Percentiles rank a stretch among this genome's conserved stretches.
Conservation (phyloP, 2,329 filamentous ascomycete species). For the Fusarium napiforme region DNA sequence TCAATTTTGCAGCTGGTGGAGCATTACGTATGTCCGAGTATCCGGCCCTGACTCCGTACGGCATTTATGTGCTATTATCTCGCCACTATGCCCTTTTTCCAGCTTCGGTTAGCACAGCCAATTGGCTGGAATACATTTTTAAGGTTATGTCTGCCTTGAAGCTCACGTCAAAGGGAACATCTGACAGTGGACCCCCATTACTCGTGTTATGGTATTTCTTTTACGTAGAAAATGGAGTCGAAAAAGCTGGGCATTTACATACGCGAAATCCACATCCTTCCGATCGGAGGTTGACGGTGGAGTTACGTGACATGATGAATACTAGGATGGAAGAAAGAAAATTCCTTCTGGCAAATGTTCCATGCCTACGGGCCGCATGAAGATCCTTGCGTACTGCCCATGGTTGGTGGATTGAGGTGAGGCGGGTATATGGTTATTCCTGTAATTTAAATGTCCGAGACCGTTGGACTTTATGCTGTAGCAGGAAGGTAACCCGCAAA, state of each 20-base stretch:
- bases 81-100: too few relatives aligned
- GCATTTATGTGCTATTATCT: too few relatives aligned
- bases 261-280: constrained; percentile 21
- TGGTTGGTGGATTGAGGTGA: not conserved
- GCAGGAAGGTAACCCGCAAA: not conserved
- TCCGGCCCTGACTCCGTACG: not conserved
- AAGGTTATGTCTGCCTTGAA: not conserved
- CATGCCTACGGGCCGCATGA: not conserved
- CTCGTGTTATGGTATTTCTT: constrained; percentile 34
- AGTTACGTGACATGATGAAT: constrained; percentile 29
- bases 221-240: constrained; percentile 40
- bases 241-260: constrained; percentile 31
- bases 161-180: not conserved
- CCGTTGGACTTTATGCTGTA: not conserved
- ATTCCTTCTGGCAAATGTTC: constrained; percentile 17
- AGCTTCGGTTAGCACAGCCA: too few relatives aligned
- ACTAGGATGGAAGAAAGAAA: constrained; percentile 8
- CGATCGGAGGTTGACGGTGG: constrained; percentile 23
- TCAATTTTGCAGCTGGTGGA: constrained; percentile 4
- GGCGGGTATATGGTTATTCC: not conserved
- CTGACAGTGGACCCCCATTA: constrained; percentile 12
- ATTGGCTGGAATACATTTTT: too few relatives aligned
- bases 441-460: not conserved
- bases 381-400: not conserved
- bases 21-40: not conserved